Evolutionary conservation across 345 rosid species (phyloP), one percentile per base, ranked within the genome.

Genomic region (Nephelium lappaceum): DNA sequence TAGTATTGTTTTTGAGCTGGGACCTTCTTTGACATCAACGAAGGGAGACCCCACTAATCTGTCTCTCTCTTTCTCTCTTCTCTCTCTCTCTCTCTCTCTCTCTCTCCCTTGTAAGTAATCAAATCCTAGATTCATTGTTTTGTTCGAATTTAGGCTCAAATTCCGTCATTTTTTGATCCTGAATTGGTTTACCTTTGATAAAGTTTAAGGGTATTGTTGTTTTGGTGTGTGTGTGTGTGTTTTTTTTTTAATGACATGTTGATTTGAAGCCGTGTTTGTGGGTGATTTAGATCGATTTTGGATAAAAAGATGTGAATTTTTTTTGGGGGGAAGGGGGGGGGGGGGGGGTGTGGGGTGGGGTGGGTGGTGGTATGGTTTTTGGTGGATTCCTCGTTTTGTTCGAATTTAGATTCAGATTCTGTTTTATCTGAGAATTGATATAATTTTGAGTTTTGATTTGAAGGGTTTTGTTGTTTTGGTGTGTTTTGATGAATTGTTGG

Each of bases 321-420:
- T n/a, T n/a, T n/a, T n/a, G n/a, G n/a, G n/a, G n/a, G n/a, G n/a
- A n/a, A n/a, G n/a, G n/a, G n/a, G n/a, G n/a, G n/a, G n/a, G n/a
- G n/a, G n/a, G n/a, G n/a, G n/a, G n/a, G n/a, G n/a, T n/a, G n/a
- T n/a, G n/a, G n/a, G n/a, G n/a, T n/a, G n/a, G n/a, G n/a, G 43
- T 72, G 82, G 84, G 82, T 58, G n/a, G 14, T n/a, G n/a, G n/a
- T n/a, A n/a, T n/a, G n/a, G n/a, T 18, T 19, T 79, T 53, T 9
- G 55, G 55, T 49, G 36, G 24, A 21, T 18, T 57, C 62, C 5
- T 19, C 5, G 8, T 58, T 58, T 58, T 58, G 63, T 58, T 21
- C 21, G 27, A 23, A 5, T n/a, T 60, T 19, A 16, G 78, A 77
- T 72, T 73, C 74, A 60, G 25, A 60, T 60, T 68, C 55, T 39